These are phyloP conservation scores for Globisporangium barbulae DNA, from an alignment of 352 stramenopile species.

Conservation along the genomic window DNA sequence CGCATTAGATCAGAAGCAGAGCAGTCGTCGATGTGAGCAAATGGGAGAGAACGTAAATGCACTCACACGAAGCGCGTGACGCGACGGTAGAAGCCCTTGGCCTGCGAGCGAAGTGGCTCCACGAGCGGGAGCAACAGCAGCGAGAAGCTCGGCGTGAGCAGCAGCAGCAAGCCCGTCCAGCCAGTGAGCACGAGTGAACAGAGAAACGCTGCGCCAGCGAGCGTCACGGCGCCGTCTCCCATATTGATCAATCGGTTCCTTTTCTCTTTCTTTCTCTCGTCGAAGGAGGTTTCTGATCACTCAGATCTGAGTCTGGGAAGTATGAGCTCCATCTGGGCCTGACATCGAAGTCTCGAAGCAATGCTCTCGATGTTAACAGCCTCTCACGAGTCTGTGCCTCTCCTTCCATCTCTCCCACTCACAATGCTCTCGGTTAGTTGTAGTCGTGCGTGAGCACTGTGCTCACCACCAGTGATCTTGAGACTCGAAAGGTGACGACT, in stretches of 20 bases:
- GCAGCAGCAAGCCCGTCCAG: constrained; percentile 44
- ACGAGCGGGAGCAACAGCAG: constrained; percentile 30
- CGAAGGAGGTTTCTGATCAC: too few species aligned
- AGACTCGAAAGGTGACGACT: too few species aligned
- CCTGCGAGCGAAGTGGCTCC: constrained; percentile 16
- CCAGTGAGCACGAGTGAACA: constrained; percentile 47
- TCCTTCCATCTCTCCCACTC: too few species aligned
- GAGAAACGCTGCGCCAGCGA: constrained; percentile 48
- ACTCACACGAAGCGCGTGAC: constrained; percentile 55
- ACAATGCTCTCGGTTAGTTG: too few species aligned
- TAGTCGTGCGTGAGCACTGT: too few species aligned
- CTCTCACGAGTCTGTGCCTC: too few species aligned
- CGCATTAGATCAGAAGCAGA: neutral
- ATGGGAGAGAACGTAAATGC: neutral
- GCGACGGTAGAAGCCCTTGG: constrained; percentile 41
- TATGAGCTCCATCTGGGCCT: too few species aligned
- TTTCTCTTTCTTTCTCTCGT: neutral
- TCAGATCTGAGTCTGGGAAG: too few species aligned
- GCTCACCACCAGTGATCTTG: too few species aligned
- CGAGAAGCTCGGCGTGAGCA: constrained; percentile 61
- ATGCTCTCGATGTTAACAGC: too few species aligned
- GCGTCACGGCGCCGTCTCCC: constrained; percentile 26
- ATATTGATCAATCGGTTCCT: constrained; percentile 15
- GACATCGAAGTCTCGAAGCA: too few species aligned
- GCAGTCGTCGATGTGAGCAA: neutral